Conservation (phyloP, 176 grass and related monocot species). For the Triticum timopheevii region DNA sequence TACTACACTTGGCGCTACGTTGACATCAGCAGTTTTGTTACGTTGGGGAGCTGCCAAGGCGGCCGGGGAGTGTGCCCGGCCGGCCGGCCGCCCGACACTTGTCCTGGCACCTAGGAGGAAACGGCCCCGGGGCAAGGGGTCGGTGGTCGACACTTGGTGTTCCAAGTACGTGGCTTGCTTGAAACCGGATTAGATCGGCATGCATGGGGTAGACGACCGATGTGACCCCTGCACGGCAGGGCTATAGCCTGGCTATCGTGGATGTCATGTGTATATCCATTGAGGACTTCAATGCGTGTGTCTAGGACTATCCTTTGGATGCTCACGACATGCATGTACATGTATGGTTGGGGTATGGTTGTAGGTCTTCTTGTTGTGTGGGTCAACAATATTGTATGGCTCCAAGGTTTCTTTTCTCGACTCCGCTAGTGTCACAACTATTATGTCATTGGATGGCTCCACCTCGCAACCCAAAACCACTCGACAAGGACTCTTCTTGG, state of each 20-base stretch:
- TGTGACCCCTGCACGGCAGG: background rate
- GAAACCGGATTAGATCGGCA: background rate
- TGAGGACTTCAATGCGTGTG: background rate
- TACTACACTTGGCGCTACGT: background rate
- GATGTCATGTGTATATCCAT: background rate
- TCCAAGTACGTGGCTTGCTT: background rate
- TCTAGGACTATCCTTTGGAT: background rate
- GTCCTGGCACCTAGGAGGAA: background rate
- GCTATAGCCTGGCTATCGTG: background rate
- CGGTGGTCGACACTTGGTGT: background rate
- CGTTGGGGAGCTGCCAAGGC: background rate
- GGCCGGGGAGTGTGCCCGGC: background rate
- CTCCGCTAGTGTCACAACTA: no score
- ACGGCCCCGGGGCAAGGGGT: background rate
- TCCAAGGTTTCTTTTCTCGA: no score
- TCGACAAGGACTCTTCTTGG: no score
- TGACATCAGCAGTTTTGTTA: conserved; percentile 4
- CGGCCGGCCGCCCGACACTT: background rate
- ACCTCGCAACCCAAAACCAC: no score
- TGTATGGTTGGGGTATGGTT: no score
- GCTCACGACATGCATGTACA: no score
- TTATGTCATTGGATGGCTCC: no score
- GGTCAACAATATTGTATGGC: no score
- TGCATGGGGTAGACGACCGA: background rate
- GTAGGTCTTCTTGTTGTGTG: no score